A percentile compares a stretch with the other conserved stretches of the same genome.
Evolutionary conservation across 306 rosid species (phyloP).

Genomic region (Vicia villosa): DNA sequence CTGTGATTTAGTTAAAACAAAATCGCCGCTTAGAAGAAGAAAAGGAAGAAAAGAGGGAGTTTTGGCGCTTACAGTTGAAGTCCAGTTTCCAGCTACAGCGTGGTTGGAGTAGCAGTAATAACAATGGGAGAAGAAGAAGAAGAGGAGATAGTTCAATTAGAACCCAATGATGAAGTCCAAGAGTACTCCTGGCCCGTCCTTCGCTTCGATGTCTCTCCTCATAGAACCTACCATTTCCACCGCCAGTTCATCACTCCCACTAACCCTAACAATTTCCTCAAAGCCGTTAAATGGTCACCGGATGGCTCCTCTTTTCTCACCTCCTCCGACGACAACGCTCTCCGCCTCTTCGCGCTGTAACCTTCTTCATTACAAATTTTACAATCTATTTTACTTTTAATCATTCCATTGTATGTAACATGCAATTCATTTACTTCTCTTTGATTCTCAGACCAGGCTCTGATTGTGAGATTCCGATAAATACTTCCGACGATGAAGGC

Average conservation of each 20-base stretch:
- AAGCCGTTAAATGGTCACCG: conserved; percentile 92
- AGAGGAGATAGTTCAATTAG: conserved; percentile 9
- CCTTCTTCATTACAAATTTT: not conserved
- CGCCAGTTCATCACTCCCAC: conserved; percentile 66
- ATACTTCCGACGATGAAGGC: conserved; percentile 53
- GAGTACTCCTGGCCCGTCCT: conserved; percentile 59
- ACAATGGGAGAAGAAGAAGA: conserved; percentile 56
- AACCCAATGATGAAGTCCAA: conserved; percentile 24
- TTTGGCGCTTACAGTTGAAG: conserved; percentile 23
- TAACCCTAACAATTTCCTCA: conserved; percentile 86
- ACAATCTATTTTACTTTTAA: not conserved
- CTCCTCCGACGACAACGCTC: conserved; percentile 77
- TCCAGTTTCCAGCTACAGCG: not conserved
- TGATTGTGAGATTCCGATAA: conserved; percentile 39
- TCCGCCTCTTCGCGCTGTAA: conserved; percentile 71
- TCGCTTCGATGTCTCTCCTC: conserved; percentile 65
- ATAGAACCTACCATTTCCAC: conserved; percentile 70
- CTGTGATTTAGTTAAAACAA: not conserved
- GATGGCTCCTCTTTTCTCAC: conserved; percentile 91
- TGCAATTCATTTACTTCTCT: not conserved
- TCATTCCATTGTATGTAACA: not conserved
- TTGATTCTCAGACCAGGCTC: conserved; percentile 54
- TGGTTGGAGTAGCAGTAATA: not conserved
- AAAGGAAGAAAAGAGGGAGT: not conserved
- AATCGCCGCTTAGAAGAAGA: not conserved